A percentile compares a stretch with the other conserved stretches of the same genome.
Conservation (phyloP, 371 early-diverging fungal species). For the Apophysomyces variabilis region DNA sequence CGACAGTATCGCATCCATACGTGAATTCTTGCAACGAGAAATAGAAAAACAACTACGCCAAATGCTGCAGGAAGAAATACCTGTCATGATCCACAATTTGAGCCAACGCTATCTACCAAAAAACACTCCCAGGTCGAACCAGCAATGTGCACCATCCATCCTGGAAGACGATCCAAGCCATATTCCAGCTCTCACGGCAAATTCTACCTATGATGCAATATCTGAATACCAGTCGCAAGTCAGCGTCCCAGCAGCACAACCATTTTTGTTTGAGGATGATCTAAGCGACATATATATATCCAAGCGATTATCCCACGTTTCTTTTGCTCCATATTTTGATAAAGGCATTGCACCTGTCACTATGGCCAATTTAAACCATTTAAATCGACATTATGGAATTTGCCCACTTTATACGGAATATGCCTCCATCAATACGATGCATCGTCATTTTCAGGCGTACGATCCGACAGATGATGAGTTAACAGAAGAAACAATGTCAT, state of each 20-base stretch:
- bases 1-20: conserved; percentile 86
- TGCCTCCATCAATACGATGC: conserved; percentile 11
- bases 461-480: neutral
- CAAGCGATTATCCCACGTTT: neutral
- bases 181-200: conserved; percentile 22
- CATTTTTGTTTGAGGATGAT: neutral
- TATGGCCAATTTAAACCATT: neutral
- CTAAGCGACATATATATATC: neutral
- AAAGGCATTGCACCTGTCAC: conserved; percentile 3
- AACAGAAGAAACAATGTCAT: conserved; percentile 21
- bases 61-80: conserved; percentile 93
- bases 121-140: neutral
- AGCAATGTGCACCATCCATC: neutral
- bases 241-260: neutral
- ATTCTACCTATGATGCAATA: neutral
- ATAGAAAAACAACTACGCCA: conserved; percentile 90
- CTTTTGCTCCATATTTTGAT: neutral
- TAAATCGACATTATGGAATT: conserved; percentile 4
- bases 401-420: conserved; percentile 17
- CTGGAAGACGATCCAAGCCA: neutral
- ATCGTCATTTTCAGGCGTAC: conserved; percentile 5
- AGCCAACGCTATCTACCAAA: conserved; percentile 50
- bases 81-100: conserved; percentile 90
- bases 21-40: conserved; percentile 85
- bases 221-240: conserved; percentile 4